phyloP scores from a whole-genome alignment of 2,329 filamentous ascomycete species.

The Diaporthe destruens region DNA sequence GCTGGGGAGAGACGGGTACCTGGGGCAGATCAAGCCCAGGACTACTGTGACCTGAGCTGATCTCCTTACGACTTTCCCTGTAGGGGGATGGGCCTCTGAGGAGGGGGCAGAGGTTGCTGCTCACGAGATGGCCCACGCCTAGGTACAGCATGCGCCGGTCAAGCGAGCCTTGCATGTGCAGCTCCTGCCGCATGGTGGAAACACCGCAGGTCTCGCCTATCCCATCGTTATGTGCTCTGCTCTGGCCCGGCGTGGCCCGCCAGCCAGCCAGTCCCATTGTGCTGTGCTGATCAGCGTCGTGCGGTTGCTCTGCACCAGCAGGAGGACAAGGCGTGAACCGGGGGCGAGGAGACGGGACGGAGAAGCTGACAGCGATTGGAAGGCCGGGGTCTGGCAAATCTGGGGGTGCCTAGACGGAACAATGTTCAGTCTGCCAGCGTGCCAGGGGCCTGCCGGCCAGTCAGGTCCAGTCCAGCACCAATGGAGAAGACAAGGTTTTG shows the following conservation, averaged over 20 bases:
- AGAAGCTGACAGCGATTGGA: constrained; percentile 15
- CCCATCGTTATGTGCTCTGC: background rate
- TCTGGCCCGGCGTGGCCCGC: background rate
- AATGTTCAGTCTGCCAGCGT: background rate
- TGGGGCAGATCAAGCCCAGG: constrained; percentile 36
- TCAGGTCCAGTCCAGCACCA: constrained; percentile 4
- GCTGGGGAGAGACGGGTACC: constrained; percentile 26
- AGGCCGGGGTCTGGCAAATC: constrained; percentile 15
- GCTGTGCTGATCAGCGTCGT: constrained; percentile 1
- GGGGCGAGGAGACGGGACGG: background rate
- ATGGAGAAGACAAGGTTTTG: constrained; percentile 9
- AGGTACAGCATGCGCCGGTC: constrained; percentile 16
- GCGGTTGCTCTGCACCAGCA: background rate
- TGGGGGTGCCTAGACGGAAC: constrained; percentile 21
- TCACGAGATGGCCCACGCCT: constrained; percentile 35
- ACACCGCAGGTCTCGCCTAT: constrained; percentile 28
- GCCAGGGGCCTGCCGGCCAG: too few species aligned
- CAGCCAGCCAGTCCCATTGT: background rate
- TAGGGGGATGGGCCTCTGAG: constrained; percentile 4
- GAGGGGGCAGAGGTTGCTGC: constrained; percentile 35
- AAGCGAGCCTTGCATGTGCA: constrained; percentile 31
- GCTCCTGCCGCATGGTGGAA: constrained; percentile 22
- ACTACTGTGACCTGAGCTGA: constrained; percentile 35
- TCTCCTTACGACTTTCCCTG: constrained; percentile 24
- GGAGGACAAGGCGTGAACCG: background rate